Conservation (phyloP, 257 asterid genomes). For the Echium plantagineum region DNA sequence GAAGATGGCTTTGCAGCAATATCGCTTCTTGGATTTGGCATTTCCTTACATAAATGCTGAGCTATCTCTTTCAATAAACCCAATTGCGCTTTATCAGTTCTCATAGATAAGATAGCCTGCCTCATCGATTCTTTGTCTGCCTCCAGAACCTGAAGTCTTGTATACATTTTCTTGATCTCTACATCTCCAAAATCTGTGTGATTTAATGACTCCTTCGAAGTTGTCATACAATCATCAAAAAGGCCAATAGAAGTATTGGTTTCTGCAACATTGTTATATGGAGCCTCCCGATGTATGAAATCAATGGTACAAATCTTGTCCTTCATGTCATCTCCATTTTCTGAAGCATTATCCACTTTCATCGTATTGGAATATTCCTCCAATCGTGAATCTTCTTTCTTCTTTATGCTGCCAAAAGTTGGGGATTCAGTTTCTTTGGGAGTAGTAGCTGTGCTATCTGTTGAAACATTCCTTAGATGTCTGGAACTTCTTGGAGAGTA, state of each 20-base stretch:
- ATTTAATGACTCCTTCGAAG: constrained; percentile 39
- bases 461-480: constrained; percentile 46
- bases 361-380: constrained; percentile 37
- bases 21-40: constrained; percentile 45
- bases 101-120: constrained; percentile 70
- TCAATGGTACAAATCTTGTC: constrained; percentile 86
- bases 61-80: constrained; percentile 86
- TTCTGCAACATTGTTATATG: constrained; percentile 23
- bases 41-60: constrained; percentile 67
- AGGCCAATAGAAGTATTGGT: constrained; percentile 41
- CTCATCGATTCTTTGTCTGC: constrained; percentile 97
- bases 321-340: constrained; percentile 52
- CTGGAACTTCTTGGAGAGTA: constrained; percentile 61
- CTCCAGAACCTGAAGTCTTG: constrained; percentile 87
- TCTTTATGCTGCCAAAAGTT: constrained; percentile 39
- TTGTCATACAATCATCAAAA: constrained; percentile 35
- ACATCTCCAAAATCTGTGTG: constrained; percentile 41
- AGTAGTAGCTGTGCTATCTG: constrained; percentile 44
- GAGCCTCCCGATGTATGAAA: constrained; percentile 54
- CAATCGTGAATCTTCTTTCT: constrained; percentile 32
- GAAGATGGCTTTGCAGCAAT: constrained; percentile 44
- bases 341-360: constrained; percentile 44
- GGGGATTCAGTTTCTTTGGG: constrained; percentile 57
- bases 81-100: constrained; percentile 84
- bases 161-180: constrained; percentile 72